Conservation (phyloP, 129 eudicot genomes). For the Oenanthe sinensis region DNA sequence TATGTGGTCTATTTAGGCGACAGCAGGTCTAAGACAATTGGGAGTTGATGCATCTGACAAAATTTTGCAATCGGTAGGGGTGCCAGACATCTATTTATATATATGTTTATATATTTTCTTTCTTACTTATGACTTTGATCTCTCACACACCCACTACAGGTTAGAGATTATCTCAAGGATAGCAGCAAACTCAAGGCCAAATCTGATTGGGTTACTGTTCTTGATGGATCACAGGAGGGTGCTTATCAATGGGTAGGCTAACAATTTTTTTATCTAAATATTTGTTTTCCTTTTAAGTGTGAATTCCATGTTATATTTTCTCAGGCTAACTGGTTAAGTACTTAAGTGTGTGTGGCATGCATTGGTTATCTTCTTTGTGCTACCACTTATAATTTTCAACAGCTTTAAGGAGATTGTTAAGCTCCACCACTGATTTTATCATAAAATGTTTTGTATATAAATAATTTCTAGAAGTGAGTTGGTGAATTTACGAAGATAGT, state of each 20-base stretch:
- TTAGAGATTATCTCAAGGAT: conserved; percentile 61
- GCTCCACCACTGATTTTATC: background rate
- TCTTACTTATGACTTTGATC: conserved; percentile 12
- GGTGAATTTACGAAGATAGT: background rate
- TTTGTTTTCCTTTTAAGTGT: background rate
- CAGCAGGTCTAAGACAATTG: conserved; percentile 94
- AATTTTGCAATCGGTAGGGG: conserved; percentile 77
- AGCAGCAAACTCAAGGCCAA: conserved; percentile 64
- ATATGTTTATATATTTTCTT: conserved; percentile 5
- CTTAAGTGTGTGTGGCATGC: background rate
- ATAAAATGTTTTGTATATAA: background rate
- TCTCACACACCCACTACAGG: conserved; percentile 34
- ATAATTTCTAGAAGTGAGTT: background rate
- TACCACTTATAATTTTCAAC: background rate
- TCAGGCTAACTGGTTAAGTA: background rate
- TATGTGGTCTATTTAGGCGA: conserved; percentile 52
- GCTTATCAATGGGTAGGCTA: conserved; percentile 95
- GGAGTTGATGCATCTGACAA: conserved; percentile 78
- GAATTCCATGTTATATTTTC: background rate
- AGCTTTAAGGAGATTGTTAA: background rate
- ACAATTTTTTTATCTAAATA: background rate
- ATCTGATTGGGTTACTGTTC: conserved; percentile 74
- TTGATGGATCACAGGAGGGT: conserved; percentile 98
- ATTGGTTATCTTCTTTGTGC: background rate
- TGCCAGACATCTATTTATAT: conserved; percentile 1